These are phyloP conservation scores for Hirschfeldia incana DNA, from an alignment of 345 rosid genomes.

Conservation along the genomic window DNA sequence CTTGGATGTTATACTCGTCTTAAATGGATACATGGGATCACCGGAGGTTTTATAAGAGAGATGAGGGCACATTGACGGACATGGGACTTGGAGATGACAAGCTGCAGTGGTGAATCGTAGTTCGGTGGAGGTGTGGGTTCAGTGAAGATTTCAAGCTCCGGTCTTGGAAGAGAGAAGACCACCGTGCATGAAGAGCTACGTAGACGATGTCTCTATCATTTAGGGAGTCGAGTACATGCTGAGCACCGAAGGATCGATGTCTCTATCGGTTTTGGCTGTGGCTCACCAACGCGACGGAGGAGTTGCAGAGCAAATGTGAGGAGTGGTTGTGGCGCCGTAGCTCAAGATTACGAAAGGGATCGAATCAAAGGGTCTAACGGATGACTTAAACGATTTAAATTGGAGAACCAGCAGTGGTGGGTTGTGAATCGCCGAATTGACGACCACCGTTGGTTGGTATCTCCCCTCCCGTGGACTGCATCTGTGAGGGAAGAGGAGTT, in stretches of 20 bases:
- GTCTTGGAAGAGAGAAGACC: neutral
- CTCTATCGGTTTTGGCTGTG: neutral
- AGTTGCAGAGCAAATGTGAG: neutral
- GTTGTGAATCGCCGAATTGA: too few species aligned
- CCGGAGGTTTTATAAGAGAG: too few species aligned
- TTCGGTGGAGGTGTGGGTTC: neutral
- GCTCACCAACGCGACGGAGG: neutral
- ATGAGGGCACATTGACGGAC: neutral
- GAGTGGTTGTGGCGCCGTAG: neutral
- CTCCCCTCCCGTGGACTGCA: too few species aligned
- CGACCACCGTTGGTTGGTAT: too few species aligned
- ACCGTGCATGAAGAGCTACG: neutral
- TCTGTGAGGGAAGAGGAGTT: too few species aligned
- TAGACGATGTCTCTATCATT: neutral
- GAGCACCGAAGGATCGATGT: neutral
- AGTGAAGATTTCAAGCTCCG: neutral
- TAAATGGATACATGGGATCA: too few species aligned
- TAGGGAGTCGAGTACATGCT: neutral
- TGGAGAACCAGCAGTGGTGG: too few species aligned
- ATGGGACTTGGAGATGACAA: neutral
- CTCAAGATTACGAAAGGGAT: neutral
- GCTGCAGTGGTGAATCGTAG: neutral
- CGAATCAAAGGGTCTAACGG: too few species aligned
- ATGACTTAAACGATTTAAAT: too few species aligned
- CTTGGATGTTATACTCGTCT: too few species aligned